Evolutionary conservation across 2,329 filamentous ascomycete genomes (phyloP), one percentile per base, ranked within the genome.

Genomic region (Botryotinia convoluta): DNA sequence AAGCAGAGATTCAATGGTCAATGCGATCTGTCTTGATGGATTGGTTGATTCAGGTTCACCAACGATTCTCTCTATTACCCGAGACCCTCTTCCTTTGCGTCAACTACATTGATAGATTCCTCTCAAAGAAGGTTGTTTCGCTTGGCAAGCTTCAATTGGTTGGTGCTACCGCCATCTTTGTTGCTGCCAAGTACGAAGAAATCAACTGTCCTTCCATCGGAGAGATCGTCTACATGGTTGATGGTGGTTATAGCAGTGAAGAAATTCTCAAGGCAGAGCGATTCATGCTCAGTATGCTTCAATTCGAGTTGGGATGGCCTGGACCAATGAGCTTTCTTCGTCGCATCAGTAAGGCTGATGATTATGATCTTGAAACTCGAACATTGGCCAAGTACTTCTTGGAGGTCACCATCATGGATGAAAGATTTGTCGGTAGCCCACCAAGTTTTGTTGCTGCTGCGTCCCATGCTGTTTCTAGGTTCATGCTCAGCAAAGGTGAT

Each of bases 181-280:
- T 99, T 74, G 96, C 96, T 20, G 93, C 96, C 78, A 99, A 99
- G 84, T 99, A 98, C 81, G 96, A 99, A 83, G 96, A 99, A 84
- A 98, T 99, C 85, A 97, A 97, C 83, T 97, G 95, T 82, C 96
- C 95, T 37, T 97, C 95, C 0, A 90, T 99, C 35, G 89, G 92
- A 75, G 96, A 99, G 85, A 97, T 99, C 79, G 93, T 97, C 74
- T 98, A 95, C 86, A 98, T 99, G 95, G 96, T 99, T 59, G 96
- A 99, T 81, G 89, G 91, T 61, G 94, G 94, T 72, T 99, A 98
- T 84, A 92, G 88, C 4, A 87, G 89, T 26, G 95, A 98, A 73
- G 96, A 98, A 84, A 95, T 99, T 73, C 88, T 98, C 77, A 98
- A 98, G 85, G 96, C 96, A 0, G 96, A 99, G 84, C 91, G 95